Conservation (phyloP, 305 asterid species). For the Lippia alba region DNA sequence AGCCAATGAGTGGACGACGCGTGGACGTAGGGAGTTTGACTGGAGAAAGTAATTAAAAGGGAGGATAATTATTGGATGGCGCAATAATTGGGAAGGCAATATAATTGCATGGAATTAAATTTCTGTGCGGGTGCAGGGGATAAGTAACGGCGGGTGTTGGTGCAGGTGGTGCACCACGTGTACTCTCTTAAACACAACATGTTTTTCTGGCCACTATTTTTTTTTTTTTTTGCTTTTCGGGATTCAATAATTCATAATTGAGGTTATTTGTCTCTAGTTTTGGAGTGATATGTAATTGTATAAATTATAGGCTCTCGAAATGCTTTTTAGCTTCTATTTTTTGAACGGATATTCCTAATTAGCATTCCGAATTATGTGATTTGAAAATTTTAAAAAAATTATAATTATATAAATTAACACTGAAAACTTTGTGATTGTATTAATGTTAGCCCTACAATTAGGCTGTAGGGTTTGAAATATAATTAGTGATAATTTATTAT, state of each 20-base stretch:
- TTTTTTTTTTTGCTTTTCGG: neutral
- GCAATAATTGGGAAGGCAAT: constrained; percentile 12
- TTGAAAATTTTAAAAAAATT: too few relatives aligned
- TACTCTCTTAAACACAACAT: constrained; percentile 29
- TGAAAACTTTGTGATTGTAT: too few relatives aligned
- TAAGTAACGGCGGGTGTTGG: constrained; percentile 42
- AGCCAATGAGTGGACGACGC: constrained; percentile 40
- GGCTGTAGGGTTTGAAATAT: too few relatives aligned
- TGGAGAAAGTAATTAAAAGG: neutral
- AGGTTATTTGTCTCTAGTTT: neutral
- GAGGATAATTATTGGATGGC: constrained; percentile 28
- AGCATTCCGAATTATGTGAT: too few relatives aligned
- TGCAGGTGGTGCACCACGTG: constrained; percentile 30
- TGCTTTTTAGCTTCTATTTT: too few relatives aligned
- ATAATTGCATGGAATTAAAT: constrained; percentile 11
- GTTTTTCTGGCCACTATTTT: constrained; percentile 29
- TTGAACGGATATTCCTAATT: too few relatives aligned
- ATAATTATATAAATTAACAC: too few relatives aligned
- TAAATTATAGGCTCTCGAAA: too few relatives aligned
- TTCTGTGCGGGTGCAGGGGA: constrained; percentile 10
- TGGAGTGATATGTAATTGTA: too few relatives aligned
- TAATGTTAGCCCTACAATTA: too few relatives aligned
- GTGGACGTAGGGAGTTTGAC: constrained; percentile 36
- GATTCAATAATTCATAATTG: neutral
- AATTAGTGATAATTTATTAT: too few relatives aligned